Evolutionary conservation across 176 grass and related monocot genomes (phyloP).

Genomic region (Bothriochloa decipiens): DNA sequence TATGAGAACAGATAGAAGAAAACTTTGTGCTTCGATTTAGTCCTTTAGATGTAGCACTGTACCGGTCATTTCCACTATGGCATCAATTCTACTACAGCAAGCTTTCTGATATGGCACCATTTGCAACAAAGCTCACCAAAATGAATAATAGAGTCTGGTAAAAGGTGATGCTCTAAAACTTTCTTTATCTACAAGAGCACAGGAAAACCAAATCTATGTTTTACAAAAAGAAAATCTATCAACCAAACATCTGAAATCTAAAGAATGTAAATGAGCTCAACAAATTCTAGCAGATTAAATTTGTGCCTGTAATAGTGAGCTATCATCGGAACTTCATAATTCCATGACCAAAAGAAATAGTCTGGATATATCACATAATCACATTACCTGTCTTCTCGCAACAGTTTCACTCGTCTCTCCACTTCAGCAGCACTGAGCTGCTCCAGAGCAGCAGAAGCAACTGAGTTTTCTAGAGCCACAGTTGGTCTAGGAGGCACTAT

Average conservation of each 20-base stretch:
- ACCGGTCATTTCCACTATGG: constrained; percentile 20
- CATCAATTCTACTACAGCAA: constrained; percentile 13
- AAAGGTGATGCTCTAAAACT: constrained; percentile 1
- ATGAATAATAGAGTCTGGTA: neutral
- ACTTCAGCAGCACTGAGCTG: constrained; percentile 83
- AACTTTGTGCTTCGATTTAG: constrained; percentile 3
- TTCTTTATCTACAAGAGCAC: constrained; percentile 2
- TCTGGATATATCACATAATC: constrained; percentile 17
- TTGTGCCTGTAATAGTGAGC: constrained; percentile 7
- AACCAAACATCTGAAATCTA: constrained; percentile 22
- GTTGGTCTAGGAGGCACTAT: constrained; percentile 47
- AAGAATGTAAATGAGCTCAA: neutral
- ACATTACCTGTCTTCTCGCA: constrained; percentile 87
- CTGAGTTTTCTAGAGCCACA: constrained; percentile 59
- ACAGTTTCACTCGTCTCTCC: constrained; percentile 77
- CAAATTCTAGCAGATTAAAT: neutral
- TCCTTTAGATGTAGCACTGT: neutral
- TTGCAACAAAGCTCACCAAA: constrained; percentile 34
- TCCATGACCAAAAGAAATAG: constrained; percentile 2
- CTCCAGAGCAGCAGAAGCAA: constrained; percentile 54
- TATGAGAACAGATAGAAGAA: neutral
- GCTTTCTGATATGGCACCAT: neutral
- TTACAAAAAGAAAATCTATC: constrained; percentile 16
- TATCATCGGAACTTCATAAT: neutral
- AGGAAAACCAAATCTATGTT: neutral